Conservation (phyloP, 148 eudicot species). For the Persicaria tinctoria region DNA sequence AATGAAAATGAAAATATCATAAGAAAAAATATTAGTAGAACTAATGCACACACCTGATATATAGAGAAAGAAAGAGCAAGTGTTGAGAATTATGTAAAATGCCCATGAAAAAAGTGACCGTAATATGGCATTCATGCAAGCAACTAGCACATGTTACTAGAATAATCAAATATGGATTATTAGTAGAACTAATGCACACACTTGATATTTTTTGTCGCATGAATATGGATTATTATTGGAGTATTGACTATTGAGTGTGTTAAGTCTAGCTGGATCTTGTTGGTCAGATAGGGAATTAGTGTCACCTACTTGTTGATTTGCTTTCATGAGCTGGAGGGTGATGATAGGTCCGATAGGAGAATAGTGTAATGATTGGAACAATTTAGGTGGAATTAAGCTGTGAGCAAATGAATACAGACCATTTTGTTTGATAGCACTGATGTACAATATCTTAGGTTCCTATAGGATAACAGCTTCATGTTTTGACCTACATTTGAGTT, state of each 20-base stretch:
- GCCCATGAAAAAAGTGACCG: too few species aligned
- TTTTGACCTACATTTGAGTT: not conserved
- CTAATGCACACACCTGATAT: too few species aligned
- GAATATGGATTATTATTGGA: not conserved
- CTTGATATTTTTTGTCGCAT: not conserved
- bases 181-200: too few species aligned
- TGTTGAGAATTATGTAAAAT: too few species aligned
- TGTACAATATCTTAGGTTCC: not conserved
- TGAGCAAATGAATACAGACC: not conserved
- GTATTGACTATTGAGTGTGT: not conserved
- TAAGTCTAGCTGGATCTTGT: not conserved
- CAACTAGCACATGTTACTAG: too few species aligned
- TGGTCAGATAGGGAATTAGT: not conserved
- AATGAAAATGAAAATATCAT: too few species aligned
- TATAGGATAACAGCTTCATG: not conserved
- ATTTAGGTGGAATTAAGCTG: conserved; percentile 2
- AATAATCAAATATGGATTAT: too few species aligned
- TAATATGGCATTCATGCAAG: too few species aligned
- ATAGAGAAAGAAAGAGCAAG: too few species aligned
- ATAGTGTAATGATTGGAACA: not conserved
- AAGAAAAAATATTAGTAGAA: too few species aligned
- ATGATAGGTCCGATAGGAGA: not conserved
- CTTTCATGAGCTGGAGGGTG: not conserved
- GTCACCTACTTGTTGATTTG: not conserved
- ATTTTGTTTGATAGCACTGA: not conserved